Base-by-base conservation (phyloP, 768 basidiomycete genomes). In the Grammothele lineata region DNA sequence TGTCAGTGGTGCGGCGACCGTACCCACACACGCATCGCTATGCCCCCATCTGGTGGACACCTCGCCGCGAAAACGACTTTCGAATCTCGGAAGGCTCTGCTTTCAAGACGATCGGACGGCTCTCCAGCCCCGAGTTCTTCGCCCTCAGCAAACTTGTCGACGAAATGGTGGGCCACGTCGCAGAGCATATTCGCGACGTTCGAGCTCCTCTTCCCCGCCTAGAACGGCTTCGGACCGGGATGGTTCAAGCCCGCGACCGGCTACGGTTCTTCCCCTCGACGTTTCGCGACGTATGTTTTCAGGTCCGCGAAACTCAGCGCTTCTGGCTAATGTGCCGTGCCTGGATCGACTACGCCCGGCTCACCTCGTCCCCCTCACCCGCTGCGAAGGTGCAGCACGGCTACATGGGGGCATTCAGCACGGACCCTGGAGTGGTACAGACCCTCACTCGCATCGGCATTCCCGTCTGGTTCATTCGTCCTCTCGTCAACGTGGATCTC, bases 391-490 rank as follows among this genome's bases (percentile, higher is more conserved):
- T 41, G 6, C 25, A 41, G 5, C 6, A 3, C n/a, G 40, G 40
- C 27, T 7, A 26, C 4, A 41, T 41, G 40, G 40, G 40, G 2
- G 40, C 40, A n/a, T 41, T 41, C 41, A 32, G n/a, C 27, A 42
- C 41, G 5, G 30, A 42, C 18, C 41, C 41, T 5, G 41, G 26
- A 17, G 24, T 19, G 5, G 41, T 34, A 4, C 41, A 42, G 21
- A 7, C 14, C n/a, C 32, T 42, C 14, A 15, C n/a, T 21, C 11
- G 18, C 7, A 8, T 11, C 3, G 41, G 41, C 9, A 26, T 42
- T 6, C 41, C 41, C 4, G 41, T 42, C 5, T 42, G 41, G 41
- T 42, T 14, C 9, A 12, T 42, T 10, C n/a, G 41, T 9, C 24
- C n/a, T 10, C 33, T 21, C 9, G 19, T 42, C 12, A 5, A 15